Evolutionary conservation across 2,329 filamentous ascomycete genomes (phyloP), one percentile per base, ranked within the genome.

Genomic region (Neoarthrinium moseri): DNA sequence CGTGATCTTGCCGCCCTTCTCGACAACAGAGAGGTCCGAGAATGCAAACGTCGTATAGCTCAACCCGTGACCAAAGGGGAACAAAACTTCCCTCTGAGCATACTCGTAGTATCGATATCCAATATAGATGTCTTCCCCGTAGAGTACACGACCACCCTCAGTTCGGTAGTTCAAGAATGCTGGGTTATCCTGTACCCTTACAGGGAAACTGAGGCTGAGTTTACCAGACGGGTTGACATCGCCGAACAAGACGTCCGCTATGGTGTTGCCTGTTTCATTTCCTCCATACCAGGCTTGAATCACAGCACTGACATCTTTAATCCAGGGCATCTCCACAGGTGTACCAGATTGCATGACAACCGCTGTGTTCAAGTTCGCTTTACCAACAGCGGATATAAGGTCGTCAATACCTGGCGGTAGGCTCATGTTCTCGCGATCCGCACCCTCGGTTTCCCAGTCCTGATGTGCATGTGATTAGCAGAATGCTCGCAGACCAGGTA

Each of bases 271-370:
- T 5, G 85, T 86, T 69, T 94, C 89, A 58, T 94, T 89, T n/a
- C 89, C 89, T 49, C 88, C 87, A 58, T 91, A 94, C 87, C 88
- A 94, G 6, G 87, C 87, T 58, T 92, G 86, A 1, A 91, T 60
- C 2, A 91, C 70, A 2, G 83, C 80, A 6, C 67, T 63, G 2
- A 80, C 78, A 24, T 74, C 65, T 13, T 70, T 61, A 1, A 80
- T 71, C 84, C 84, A 89, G 1, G 86, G 84, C 83, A 90, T 85
- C 45, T 78, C 74, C 20, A 88, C 78, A 0, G 88, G 87, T 0
- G 87, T 89, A 27, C 88, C 89, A 0, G 86, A 89, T 56, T 91
- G 88, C 60, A 89, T 82, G 2, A 91, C 84, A 2, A 94, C 80
- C 1, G 82, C 80, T 1, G 86, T 84, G 45, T 84, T 84, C 4